Percentiles rank a stretch among this genome's conserved stretches.
Evolutionary conservation across 2,329 filamentous ascomycete species (phyloP).

Genomic region (Fusarium torreyae): DNA sequence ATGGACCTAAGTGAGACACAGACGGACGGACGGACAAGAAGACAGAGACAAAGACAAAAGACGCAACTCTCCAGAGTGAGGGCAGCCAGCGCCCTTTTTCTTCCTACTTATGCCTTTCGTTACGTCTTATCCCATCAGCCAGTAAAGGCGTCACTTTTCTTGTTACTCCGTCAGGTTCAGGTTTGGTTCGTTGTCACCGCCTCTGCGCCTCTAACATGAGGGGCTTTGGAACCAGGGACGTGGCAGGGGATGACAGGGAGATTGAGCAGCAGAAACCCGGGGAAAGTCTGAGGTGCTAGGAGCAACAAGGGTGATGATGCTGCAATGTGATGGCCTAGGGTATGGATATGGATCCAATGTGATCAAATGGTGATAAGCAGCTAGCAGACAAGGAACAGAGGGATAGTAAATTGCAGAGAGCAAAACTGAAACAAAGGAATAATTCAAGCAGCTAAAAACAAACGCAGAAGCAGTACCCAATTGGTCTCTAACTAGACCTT

Average conservation of each 20-base stretch:
- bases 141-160: constrained; percentile 19
- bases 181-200: constrained; percentile 44
- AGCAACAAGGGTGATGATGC: constrained; percentile 15
- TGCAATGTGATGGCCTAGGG: constrained; percentile 21
- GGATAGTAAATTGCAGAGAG: constrained; percentile 1
- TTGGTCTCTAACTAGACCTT: neutral
- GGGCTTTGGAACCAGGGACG: constrained; percentile 38
- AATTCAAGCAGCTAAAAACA: neutral
- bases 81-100: constrained; percentile 28
- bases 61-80: neutral
- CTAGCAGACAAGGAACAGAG: constrained; percentile 2
- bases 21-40: too few relatives aligned
- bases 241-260: constrained; percentile 42
- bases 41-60: neutral
- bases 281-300: constrained; percentile 32
- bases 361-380: constrained; percentile 1
- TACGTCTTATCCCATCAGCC: constrained; percentile 1
- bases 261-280: constrained; percentile 34
- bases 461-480: neutral
- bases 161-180: constrained; percentile 19
- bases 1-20: neutral
- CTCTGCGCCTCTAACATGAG: constrained; percentile 40
- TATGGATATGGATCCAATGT: constrained; percentile 4
- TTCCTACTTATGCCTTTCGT: constrained; percentile 9
- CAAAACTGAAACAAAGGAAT: constrained; percentile 13